Evolutionary conservation across 2,329 filamentous ascomycete species (phyloP), one percentile per base, ranked within the genome.

Genomic region (Pseudonectria foliicola): DNA sequence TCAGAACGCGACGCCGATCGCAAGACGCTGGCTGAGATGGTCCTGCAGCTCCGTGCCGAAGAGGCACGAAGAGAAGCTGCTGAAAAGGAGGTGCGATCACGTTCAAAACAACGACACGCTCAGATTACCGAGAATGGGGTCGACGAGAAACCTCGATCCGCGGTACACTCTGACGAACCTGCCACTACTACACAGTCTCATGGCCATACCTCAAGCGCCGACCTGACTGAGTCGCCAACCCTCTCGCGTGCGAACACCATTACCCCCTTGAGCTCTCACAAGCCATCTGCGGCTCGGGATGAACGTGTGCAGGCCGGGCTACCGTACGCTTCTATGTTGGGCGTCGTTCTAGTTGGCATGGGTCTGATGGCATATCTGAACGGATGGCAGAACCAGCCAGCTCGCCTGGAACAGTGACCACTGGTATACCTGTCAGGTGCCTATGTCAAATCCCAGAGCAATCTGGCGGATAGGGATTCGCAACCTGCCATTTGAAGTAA

Each of bases 291-390:
- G 40, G 53, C 56, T 42, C 67, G 56, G 38, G 67, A 72, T 30
- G 63, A 61, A 45, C 66, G 56, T 33, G 52, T 73, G 37, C 49
- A 61, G 27, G 56, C 80, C 29, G 71, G 74, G 37, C 68, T 85
- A 39, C 85, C 85, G 12, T 90, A 89, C 53, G 81, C 82, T 27
- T 88, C 83, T 2, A 87, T 90, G 75, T 62, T 92, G 29, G 82
- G 85, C 10, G 85, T 92, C 23, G 85, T 92, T 16, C 61, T 92
- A 37, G 66, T 92, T 41, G 85, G 85, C 23, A 82, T 92, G 65
- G 83, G 85, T 11, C 59, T 92, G 45, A 92, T 92, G 85, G 84
- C 83, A 27, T 89, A 88, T 60, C 71, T 92, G 48, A 92, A 92
- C 53, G 82, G 82, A 33, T 90, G 84, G 84, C 82, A 87, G 50